Base-by-base conservation (phyloP, 2,329 filamentous ascomycete genomes). In the Elsinoe ampelina region DNA sequence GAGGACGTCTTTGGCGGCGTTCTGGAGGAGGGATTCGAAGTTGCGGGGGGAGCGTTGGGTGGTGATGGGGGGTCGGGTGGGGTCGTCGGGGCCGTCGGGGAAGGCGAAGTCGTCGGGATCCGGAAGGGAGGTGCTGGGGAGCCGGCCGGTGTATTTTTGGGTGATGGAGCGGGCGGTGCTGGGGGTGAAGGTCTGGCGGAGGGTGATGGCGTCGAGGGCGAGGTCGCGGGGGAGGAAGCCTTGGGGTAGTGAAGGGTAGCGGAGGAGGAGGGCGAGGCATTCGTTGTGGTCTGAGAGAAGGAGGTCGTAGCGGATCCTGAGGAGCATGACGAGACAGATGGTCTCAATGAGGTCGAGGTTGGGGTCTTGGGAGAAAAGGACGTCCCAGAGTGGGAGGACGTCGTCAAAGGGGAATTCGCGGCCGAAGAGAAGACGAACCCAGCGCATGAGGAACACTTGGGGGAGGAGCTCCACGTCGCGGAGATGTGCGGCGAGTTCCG, bases 361-460 rank as follows among this genome's bases (percentile, higher is more conserved):
- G 6, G 92, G 80, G 64, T 95, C 91, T 65, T 95, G 83, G 1
- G 91, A 87, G 68, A 98, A 95, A 1, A 98, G 77, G 6, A 85
- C 80, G 72, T 98, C 93, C 93, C 93, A 98, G 57, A 98, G 79
- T 19, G 82, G 75, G 36, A 98, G 79, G 39, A 91, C 80, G 60
- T 95, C 83, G 55, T 91, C 83, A 60, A 97, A 95, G 0, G 89
- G 83, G 64, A 96, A 97, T 69, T 98, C 93, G 62, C 93, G 82
- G 50, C 92, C 91, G 66, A 97, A 97, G 0, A 98, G 74, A 1
- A 98, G 80, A 26, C 93, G 83, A 58, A 97, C 87, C 93, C 93
- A 98, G 58, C 93, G 89, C 87, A 97, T 95, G 20, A 97, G 75
- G 67, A 97, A 98, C 52, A 98, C 92, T 65, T 98, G 93, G 1